A percentile compares a stretch with the other conserved stretches of the same genome.
These are phyloP conservation scores for Eucalyptus camaldulensis DNA, from an alignment of 345 rosid genomes.

Conservation along the genomic window DNA sequence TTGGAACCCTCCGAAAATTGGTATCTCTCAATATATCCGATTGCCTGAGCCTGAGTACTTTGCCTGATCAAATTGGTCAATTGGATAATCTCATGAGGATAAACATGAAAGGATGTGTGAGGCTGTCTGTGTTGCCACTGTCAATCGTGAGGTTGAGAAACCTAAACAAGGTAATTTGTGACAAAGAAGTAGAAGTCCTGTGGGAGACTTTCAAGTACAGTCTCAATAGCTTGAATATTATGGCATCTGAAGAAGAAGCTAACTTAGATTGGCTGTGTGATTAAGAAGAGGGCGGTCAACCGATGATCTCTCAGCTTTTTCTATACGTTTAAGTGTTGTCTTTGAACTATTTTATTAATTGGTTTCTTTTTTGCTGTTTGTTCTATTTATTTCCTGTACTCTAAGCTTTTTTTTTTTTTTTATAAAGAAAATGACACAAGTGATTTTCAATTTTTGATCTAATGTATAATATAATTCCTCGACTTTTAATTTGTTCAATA, in stretches of 20 bases:
- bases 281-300: fast-evolving
- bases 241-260: neutral
- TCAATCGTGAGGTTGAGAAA: too few species aligned
- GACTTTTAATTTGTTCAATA: too few species aligned
- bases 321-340: too few species aligned
- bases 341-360: too few species aligned
- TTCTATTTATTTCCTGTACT: too few species aligned
- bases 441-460: fast-evolving
- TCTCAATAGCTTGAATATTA: neutral
- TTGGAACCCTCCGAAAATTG: slow-evolving; percentile 11
- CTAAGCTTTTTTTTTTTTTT: too few species aligned
- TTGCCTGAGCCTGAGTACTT: slow-evolving; percentile 8
- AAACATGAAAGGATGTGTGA: slow-evolving; percentile 29
- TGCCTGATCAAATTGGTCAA: slow-evolving; percentile 32
- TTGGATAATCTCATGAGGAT: slow-evolving; percentile 23
- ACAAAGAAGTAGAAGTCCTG: too few species aligned
- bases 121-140: neutral
- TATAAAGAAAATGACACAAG: too few species aligned
- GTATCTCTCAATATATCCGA: slow-evolving; percentile 28
- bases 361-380: fast-evolving
- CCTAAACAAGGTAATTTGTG: too few species aligned
- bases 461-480: too few species aligned
- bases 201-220: too few species aligned
- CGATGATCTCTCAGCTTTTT: fast-evolving
- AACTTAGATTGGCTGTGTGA: slow-evolving; percentile 1